Conservation (phyloP, 805 yeast species). For the Metschnikowia reukaufii region DNA sequence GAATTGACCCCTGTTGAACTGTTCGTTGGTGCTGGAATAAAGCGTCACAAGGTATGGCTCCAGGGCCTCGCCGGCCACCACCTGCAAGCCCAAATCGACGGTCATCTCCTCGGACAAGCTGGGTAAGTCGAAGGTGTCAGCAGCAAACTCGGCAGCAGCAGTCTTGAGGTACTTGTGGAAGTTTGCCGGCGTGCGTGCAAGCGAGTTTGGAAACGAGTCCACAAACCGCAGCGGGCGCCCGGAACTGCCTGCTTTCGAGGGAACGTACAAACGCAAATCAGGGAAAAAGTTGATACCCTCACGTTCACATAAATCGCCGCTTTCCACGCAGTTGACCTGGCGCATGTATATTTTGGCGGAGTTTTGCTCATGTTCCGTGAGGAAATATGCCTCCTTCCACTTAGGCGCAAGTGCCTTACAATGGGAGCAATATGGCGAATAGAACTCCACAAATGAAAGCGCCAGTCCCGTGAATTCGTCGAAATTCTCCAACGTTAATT, state of each 20-base stretch:
- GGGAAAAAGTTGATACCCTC: slow-evolving; percentile 73
- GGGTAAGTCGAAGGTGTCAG: slow-evolving; percentile 38
- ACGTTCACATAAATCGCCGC: slow-evolving; percentile 80
- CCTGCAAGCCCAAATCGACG: slow-evolving; percentile 43
- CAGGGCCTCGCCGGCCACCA: slow-evolving; percentile 50
- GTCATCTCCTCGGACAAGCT: slow-evolving; percentile 42
- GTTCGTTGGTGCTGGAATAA: slow-evolving; percentile 57
- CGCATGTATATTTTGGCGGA: slow-evolving; percentile 52
- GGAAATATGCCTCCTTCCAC: slow-evolving; percentile 69
- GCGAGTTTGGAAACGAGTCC: slow-evolving; percentile 47
- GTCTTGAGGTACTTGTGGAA: slow-evolving; percentile 55
- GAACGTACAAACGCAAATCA: slow-evolving; percentile 64
- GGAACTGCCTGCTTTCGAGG: slow-evolving; percentile 35
- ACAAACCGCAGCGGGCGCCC: slow-evolving; percentile 30
- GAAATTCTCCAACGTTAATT: slow-evolving; percentile 51
- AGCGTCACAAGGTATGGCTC: slow-evolving; percentile 61
- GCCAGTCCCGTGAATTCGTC: slow-evolving; percentile 50
- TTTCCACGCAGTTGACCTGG: slow-evolving; percentile 82
- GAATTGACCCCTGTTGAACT: slow-evolving; percentile 41
- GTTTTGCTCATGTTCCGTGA: slow-evolving; percentile 46
- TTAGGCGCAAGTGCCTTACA: slow-evolving; percentile 77
- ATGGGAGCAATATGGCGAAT: slow-evolving; percentile 85
- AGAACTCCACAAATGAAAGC: slow-evolving; percentile 80
- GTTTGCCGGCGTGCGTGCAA: slow-evolving; percentile 48
- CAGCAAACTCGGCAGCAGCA: slow-evolving; percentile 48